These are phyloP conservation scores for Alternaria triticimaculans DNA, from an alignment of 2,329 filamentous ascomycete species.

Conservation along the genomic window DNA sequence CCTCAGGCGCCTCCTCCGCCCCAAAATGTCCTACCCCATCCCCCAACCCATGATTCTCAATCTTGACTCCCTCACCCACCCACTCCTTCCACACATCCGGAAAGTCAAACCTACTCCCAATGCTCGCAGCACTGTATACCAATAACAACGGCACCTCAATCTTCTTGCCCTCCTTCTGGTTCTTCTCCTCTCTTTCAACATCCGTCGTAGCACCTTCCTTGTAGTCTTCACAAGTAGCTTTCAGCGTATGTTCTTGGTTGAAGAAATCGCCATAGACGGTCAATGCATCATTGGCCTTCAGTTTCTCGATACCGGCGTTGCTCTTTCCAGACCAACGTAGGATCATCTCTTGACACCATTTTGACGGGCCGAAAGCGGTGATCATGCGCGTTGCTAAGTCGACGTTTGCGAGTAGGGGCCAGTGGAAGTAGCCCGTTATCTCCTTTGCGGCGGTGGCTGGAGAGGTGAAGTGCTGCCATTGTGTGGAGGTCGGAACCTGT, in stretches of 20 bases:
- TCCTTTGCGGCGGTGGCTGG: conserved; percentile 51
- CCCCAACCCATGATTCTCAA: conserved; percentile 57
- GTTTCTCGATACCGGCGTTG: conserved; percentile 1
- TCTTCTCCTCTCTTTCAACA: conserved; percentile 57
- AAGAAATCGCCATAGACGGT: conserved; percentile 54
- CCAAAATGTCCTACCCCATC: conserved; percentile 64
- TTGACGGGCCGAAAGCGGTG: conserved; percentile 52
- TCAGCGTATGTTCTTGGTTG: conserved; percentile 52
- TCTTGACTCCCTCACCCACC: conserved; percentile 54
- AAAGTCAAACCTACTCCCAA: conserved; percentile 60
- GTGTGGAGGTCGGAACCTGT: conserved; percentile 61
- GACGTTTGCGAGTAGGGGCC: conserved; percentile 65
- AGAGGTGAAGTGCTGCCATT: conserved; percentile 56
- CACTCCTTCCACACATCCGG: conserved; percentile 58
- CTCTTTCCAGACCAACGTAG: conserved; percentile 47
- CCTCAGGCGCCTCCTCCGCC: conserved; percentile 60
- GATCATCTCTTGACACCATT: conserved; percentile 46
- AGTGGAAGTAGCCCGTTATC: conserved; percentile 61
- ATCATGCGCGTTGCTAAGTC: conserved; percentile 60
- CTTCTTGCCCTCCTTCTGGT: conserved; percentile 53
- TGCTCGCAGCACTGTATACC: conserved; percentile 58
- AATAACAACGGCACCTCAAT: conserved; percentile 58
- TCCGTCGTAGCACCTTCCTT: conserved; percentile 61
- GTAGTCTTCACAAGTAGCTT: conserved; percentile 64
- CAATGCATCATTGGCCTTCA: conserved; percentile 41